Evolutionary conservation across 225 moss, liverwort and hornwort genomes (phyloP), one percentile per base, ranked within the genome.

Genomic region (Antitrichia curtipendula): DNA sequence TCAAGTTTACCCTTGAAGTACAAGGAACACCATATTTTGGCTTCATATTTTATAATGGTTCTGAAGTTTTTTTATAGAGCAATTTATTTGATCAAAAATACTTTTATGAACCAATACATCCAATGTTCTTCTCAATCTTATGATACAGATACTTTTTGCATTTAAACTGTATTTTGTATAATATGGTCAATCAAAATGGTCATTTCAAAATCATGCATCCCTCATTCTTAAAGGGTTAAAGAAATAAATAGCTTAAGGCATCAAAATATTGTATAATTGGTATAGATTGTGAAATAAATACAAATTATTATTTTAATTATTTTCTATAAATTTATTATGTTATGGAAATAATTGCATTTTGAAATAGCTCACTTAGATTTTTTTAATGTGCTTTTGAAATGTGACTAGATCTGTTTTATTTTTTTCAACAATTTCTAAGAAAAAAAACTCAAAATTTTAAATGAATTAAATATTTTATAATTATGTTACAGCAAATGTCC

Each of bases 291-390:
- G 7, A 31, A 73, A 47, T 7, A 27, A 74, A 49, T 49, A 21
- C 4, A 74, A 32, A 49, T 2, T 20, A 5, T 0, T 0, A 1
- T 4, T 20, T 12, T 32, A 31, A 1, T 49, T 0, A 32, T 50
- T 75, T 21, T 34, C 6, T 32, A 34, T 21, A n/a, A n/a, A 50
- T 1, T 7, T 32, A 5, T 7, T 50, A 8, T 20, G 20, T 31
- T 0, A 50, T 21, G 3, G 8, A 50, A 50, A 13, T 32, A 34
- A 7, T 32, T 75, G 13, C 13, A 32, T 50, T 75, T 21, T 1
- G 2, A 54, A 24, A 36, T 2, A 31, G 7, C 12, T 11, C 19
- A 31, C 2, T 25, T 53, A 24, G 6, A 70, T 31, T 15, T 6
- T 23, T 52, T 24, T 36, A 16, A 54, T 15, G 10, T 24, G 4